These are phyloP conservation scores for Aspergillus ellipticus DNA, from an alignment of 495 filamentous ascomycete genomes.

Conservation along the genomic window DNA sequence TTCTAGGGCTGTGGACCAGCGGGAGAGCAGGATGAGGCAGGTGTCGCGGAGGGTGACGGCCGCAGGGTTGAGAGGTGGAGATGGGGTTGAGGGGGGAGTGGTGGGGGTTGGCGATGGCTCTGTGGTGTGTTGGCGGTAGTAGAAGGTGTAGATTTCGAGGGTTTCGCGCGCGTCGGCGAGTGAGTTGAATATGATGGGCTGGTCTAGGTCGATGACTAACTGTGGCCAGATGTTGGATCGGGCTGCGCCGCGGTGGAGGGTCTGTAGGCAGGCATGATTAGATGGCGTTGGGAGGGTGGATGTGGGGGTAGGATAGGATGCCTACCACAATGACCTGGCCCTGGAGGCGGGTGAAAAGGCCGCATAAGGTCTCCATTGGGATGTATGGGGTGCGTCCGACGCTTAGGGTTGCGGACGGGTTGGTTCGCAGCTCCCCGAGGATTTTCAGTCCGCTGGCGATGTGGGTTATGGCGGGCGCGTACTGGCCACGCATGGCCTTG, in stretches of 20 bases:
- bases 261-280: background rate
- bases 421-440: background rate
- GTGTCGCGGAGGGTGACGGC: background rate
- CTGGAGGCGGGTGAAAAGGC: background rate
- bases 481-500: background rate
- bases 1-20: background rate
- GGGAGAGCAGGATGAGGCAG: background rate
- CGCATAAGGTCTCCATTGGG: background rate
- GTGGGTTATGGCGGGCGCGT: background rate
- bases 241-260: background rate
- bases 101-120: background rate
- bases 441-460: conserved; percentile 1
- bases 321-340: background rate
- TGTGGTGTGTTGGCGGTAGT: background rate
- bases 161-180: conserved; percentile 2
- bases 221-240: background rate
- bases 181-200: background rate
- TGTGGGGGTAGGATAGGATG: background rate
- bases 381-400: background rate
- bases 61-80: background rate
- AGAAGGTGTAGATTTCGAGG: background rate
- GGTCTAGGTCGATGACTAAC: background rate
- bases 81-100: background rate
- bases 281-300: background rate
- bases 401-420: no score